Evolutionary conservation across 768 basidiomycete genomes (phyloP), one percentile per base, ranked within the genome.

Genomic region (Lentinula boryana): DNA sequence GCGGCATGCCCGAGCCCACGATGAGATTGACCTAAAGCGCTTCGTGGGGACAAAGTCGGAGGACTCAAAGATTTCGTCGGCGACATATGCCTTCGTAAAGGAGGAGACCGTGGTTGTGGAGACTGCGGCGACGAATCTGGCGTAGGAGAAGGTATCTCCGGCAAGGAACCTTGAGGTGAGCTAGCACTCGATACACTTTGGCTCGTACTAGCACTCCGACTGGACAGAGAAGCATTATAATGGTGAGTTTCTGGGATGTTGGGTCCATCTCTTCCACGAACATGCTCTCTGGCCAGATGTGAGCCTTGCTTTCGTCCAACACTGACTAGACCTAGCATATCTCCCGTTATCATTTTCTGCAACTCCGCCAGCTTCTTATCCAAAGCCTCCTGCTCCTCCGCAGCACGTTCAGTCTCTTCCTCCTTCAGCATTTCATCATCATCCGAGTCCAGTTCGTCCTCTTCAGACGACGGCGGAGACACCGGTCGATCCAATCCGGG

Each of bases 81-180:
- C 0, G 83, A 80, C 57, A 82, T 63, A 66, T 81, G 82, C 55
- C 78, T 75, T n/a, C 78, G 75, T 56, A 80, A 75, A 0, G 83
- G 84, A 3, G 84, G 77, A 60, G 80, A 78, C 5, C 53, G 35
- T 36, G 53, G 35, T 4, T 54, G 53, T 35, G 53, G 53, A 36
- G 53, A 54, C 35, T 54, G 53, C 7, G 76, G 75, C 56, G 81
- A 82, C 18, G 85, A 80, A 50, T 85, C 80, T 16, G 81, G 69
- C 7, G 86, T 78, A 18, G 88, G 86, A 0, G 91, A 92, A 0
- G 91, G 86, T 27, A 93, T 91, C 15, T 89, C 89, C 1, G 89
- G 89, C 38, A 91, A 88, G 0, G 91, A 93, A 16, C 86, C 86
- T 51, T 82, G 88, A 1, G 87, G 87, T 18, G 91, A 92, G 63